phyloP scores from a whole-genome alignment of 1,284 basidiomycete genomes.

The Kalmanozyma brasiliensis region DNA sequence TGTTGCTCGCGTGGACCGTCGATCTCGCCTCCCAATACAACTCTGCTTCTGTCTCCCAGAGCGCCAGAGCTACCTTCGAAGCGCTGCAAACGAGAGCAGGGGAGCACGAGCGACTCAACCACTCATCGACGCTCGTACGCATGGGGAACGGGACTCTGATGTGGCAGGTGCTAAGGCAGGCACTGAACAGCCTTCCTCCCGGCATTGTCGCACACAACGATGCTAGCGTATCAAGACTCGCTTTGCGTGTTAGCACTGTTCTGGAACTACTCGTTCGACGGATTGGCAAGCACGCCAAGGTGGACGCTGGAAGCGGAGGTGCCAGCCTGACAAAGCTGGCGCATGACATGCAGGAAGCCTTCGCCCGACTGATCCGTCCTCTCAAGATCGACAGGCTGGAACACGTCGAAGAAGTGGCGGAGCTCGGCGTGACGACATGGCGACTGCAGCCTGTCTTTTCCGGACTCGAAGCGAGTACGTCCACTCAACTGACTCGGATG shows the following conservation, averaged over 20 bases:
- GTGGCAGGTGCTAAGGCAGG: slow-evolving; percentile 15
- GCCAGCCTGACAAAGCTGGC: slow-evolving; percentile 9
- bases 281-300: neutral
- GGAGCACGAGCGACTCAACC: neutral
- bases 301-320: neutral
- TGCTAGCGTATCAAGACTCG: slow-evolving; percentile 16
- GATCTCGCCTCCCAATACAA: slow-evolving; percentile 27
- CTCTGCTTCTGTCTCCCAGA: slow-evolving; percentile 1
- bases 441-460: slow-evolving; percentile 24
- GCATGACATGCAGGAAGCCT: slow-evolving; percentile 8
- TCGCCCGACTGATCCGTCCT: slow-evolving; percentile 3
- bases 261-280: slow-evolving; percentile 6
- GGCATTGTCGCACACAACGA: slow-evolving; percentile 22
- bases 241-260: slow-evolving; percentile 17
- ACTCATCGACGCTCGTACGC: neutral
- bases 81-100: neutral
- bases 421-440: neutral
- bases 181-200: slow-evolving; percentile 16
- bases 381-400: slow-evolving; percentile 20
- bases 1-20: slow-evolving; percentile 33
- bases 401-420: slow-evolving; percentile 5
- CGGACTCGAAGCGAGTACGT: slow-evolving; percentile 18
- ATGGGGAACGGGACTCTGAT: slow-evolving; percentile 7
- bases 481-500: slow-evolving; percentile 23
- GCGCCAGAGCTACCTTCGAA: slow-evolving; percentile 6